Evolutionary conservation across 208 protist species (phyloP), one percentile per base, ranked within the genome.

Genomic region (Leishmania aethiopica): DNA sequence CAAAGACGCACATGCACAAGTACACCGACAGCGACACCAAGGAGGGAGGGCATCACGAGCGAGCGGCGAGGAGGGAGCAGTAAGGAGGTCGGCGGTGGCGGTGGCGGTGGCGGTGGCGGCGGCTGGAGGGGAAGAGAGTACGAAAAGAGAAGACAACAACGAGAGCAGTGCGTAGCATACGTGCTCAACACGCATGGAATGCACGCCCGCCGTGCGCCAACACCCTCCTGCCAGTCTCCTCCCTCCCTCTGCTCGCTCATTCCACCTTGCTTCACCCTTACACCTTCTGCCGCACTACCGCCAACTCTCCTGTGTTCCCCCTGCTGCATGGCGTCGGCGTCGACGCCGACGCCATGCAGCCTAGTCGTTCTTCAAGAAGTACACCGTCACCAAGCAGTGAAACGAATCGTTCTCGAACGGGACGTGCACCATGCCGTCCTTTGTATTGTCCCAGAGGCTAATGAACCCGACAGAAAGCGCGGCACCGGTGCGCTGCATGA

Each of bases 401-500:
- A 98, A 47, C 55, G 91, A 90, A 40, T 97, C 92, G 74, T 94
- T 97, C 73, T 98, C 96, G 62, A 89, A 97, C 0, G 93, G 94
- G 49, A 98, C 91, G 85, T 96, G 91, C 74, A 96, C 91, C 82
- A 97, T 93, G 60, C 94, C 95, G 77, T 99, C 97, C 71, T 94
- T 91, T 5, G 95, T 93, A 81, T 97, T 97, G 87, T 99, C 97
- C 97, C 97, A 99, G 42, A 96, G 88, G 83, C 91, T 95, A 83
- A 92, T 96, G 77, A 97, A 97, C 3, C 96, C 92, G 37, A 90
- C 94, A 37, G 97, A 93, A 42, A 99, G 80, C 8, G 95, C 92
- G 5, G 96, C 96, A 2, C 97, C 97, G 28, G 94, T 98, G 17
- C 92, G 92, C 88, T 99, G 96, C 92, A 97, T 98, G 15, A 99